A percentile compares a stretch with the other conserved stretches of the same genome.
These are phyloP conservation scores for Fusarium virguliforme DNA, from an alignment of 2,329 filamentous ascomycete species.

Conservation along the genomic window DNA sequence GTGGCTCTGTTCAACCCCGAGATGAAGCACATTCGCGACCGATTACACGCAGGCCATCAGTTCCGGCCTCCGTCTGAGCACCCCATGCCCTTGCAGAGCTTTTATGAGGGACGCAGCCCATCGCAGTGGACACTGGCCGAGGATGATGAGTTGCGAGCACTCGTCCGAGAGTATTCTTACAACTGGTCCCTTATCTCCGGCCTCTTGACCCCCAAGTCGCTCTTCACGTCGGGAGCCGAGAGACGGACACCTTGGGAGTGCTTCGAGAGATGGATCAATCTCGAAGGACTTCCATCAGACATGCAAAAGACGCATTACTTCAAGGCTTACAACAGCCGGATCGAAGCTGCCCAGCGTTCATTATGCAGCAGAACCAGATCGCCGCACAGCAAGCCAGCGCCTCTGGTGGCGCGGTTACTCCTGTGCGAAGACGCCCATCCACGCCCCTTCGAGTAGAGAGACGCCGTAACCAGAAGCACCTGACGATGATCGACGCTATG, in stretches of 20 bases:
- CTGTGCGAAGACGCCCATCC: conserved; percentile 77
- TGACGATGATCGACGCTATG: conserved; percentile 94
- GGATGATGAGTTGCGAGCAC: conserved; percentile 87
- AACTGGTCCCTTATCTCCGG: conserved; percentile 97
- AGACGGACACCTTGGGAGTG: conserved; percentile 98
- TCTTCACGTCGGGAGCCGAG: conserved; percentile 88
- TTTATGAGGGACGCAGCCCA: conserved; percentile 88
- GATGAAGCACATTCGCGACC: conserved; percentile 90
- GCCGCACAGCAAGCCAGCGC: conserved; percentile 67
- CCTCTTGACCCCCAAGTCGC: conserved; percentile 80
- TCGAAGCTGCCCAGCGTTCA: conserved; percentile 72
- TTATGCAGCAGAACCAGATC: conserved; percentile 69
- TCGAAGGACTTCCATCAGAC: conserved; percentile 91
- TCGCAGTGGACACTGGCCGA: conserved; percentile 94
- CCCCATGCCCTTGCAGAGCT: conserved; percentile 89
- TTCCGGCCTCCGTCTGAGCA: conserved; percentile 95
- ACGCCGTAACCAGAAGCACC: conserved; percentile 86
- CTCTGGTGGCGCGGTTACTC: conserved; percentile 53
- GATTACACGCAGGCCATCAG: conserved; percentile 90
- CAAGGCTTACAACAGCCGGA: conserved; percentile 76
- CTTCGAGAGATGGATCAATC: conserved; percentile 94
- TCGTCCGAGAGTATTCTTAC: conserved; percentile 94
- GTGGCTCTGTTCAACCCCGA: conserved; percentile 92
- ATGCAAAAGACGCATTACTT: conserved; percentile 98
- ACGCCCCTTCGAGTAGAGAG: conserved; percentile 89